These are phyloP conservation scores for Plasmodium blacklocki DNA, from an alignment of 169 alveolate species.

Conservation along the genomic window DNA sequence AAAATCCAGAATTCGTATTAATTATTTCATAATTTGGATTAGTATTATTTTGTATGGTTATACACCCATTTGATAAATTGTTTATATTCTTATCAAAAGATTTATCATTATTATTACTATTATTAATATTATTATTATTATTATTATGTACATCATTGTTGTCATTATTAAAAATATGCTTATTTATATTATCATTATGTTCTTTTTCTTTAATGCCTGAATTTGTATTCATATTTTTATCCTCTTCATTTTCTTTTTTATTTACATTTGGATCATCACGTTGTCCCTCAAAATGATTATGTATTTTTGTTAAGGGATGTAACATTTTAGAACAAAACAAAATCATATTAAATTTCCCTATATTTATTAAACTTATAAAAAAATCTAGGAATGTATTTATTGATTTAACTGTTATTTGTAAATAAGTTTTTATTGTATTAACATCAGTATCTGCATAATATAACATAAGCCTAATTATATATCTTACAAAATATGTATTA, in stretches of 20 bases:
- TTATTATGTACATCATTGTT: not conserved
- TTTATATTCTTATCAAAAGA: not conserved
- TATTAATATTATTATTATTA: not conserved
- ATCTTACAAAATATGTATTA: slow-evolving; percentile 69
- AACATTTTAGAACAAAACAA: slow-evolving; percentile 57
- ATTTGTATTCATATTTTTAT: not conserved
- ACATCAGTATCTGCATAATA: slow-evolving; percentile 29
- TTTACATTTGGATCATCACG: not conserved
- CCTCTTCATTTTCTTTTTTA: not conserved
- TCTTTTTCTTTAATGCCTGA: not conserved
- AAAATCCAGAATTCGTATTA: not conserved
- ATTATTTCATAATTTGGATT: not conserved
- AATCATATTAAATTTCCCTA: slow-evolving; percentile 56
- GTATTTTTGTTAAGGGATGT: slow-evolving; percentile 61
- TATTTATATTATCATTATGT: not conserved
- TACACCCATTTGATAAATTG: no score
- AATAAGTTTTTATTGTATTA: slow-evolving; percentile 23
- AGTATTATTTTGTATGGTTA: not conserved
- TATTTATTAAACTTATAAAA: slow-evolving; percentile 37
- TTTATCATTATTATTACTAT: not conserved
- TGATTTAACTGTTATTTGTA: slow-evolving; percentile 56
- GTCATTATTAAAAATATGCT: not conserved
- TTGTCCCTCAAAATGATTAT: slow-evolving; percentile 11
- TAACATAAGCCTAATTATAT: slow-evolving; percentile 47
- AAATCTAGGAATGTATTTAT: slow-evolving; percentile 63